phyloP scores from a whole-genome alignment of 345 rosid genomes.

The Chamaenerion angustifolium region DNA sequence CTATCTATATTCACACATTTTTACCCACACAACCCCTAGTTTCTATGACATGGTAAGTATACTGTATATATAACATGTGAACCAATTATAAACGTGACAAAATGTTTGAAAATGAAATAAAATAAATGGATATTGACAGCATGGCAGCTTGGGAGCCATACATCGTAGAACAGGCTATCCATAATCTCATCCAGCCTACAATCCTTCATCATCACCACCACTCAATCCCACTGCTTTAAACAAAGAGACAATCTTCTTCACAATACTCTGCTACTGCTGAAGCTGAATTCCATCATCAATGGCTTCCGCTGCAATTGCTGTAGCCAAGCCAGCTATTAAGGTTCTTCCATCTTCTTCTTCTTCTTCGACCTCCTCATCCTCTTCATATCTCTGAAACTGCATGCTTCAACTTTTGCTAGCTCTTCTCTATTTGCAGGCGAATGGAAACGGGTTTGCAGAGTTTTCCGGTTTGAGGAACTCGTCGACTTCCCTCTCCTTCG shows the following conservation, averaged over 20 bases:
- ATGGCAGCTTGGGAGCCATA: constrained; percentile 19
- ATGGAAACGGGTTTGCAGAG: constrained; percentile 53
- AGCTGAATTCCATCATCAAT: constrained; percentile 12
- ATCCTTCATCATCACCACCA: constrained; percentile 11
- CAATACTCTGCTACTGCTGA: too few species aligned
- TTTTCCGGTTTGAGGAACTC: constrained; percentile 69
- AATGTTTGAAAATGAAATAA: constrained; percentile 4
- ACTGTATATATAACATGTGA: too few species aligned
- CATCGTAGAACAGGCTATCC: constrained; percentile 51
- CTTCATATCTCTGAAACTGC: too few species aligned
- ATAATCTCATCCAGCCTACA: constrained; percentile 45
- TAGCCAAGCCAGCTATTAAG: constrained; percentile 82
- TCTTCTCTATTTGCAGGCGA: constrained; percentile 28
- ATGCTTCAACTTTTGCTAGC: too few species aligned
- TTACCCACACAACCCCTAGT: too few species aligned
- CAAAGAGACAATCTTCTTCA: background rate
- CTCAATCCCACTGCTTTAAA: constrained; percentile 1
- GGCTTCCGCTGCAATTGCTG: constrained; percentile 82
- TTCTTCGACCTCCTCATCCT: too few species aligned
- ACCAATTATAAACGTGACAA: too few species aligned
- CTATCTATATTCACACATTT: too few species aligned
- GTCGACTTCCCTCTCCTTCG: constrained; percentile 34
- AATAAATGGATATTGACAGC: too few species aligned
- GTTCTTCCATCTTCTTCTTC: constrained; percentile 14
- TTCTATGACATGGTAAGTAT: too few species aligned